Percentiles rank a stretch among this genome's conserved stretches.
phyloP scores from a whole-genome alignment of 495 filamentous ascomycete genomes.

The Neurospora sp. region DNA sequence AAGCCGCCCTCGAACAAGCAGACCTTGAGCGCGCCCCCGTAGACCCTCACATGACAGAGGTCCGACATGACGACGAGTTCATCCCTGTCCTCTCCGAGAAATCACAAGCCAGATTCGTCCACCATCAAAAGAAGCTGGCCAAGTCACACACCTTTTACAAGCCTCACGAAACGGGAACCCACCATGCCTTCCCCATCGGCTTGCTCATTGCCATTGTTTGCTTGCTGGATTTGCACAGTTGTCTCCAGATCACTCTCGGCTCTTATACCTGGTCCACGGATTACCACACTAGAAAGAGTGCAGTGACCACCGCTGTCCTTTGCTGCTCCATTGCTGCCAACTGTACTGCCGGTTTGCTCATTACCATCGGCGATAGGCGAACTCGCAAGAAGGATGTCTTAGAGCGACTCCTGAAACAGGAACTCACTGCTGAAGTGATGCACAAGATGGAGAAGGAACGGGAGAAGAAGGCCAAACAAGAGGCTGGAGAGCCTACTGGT shows the following conservation, averaged over 20 bases:
- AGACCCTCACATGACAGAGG: constrained; percentile 1
- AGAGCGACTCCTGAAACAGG: constrained; percentile 60
- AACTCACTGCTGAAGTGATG: constrained; percentile 63
- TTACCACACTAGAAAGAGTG: constrained; percentile 51
- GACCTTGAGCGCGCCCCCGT: constrained; percentile 12
- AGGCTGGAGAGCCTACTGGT: not conserved
- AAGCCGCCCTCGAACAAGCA: constrained; percentile 37
- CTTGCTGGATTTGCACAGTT: constrained; percentile 63
- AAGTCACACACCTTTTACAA: constrained; percentile 78
- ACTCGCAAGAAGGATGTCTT: constrained; percentile 76
- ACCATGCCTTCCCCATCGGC: constrained; percentile 65
- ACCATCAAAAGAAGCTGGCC: constrained; percentile 66
- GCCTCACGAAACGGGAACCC: constrained; percentile 71
- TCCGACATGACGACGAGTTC: constrained; percentile 35
- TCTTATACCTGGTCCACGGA: constrained; percentile 64
- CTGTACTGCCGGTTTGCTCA: constrained; percentile 58
- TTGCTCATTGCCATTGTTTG: constrained; percentile 61
- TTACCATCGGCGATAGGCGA: constrained; percentile 58
- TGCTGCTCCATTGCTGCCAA: constrained; percentile 66
- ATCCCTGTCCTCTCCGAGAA: constrained; percentile 45
- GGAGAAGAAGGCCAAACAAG: constrained; percentile 19
- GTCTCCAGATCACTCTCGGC: constrained; percentile 66
- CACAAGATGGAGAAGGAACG: constrained; percentile 57
- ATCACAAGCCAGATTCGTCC: constrained; percentile 52
- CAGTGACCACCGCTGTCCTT: constrained; percentile 68